These are phyloP conservation scores for Cercospora brassicicola DNA, from an alignment of 2,329 filamentous ascomycete genomes.

Conservation along the genomic window DNA sequence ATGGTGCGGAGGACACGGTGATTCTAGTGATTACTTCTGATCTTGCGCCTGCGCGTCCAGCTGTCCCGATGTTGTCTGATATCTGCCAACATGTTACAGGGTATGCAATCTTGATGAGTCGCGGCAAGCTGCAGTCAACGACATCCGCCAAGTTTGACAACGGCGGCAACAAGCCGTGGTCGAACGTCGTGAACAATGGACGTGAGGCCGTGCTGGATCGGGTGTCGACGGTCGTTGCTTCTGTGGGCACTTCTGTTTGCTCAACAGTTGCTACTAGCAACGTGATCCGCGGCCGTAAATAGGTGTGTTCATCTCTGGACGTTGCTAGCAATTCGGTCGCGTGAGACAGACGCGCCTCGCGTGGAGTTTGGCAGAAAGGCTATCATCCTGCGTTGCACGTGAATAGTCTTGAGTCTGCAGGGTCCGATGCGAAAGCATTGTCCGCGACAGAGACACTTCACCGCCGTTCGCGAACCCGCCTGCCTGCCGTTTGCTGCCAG, in stretches of 20 bases:
- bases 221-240: not conserved
- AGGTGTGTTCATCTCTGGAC: not conserved
- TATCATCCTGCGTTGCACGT: constrained; percentile 12
- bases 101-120: not conserved
- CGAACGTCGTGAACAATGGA: not conserved
- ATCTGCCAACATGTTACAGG: not conserved
- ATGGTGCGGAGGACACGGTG: not conserved
- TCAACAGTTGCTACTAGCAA: not conserved
- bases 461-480: not conserved
- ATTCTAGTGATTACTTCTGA: not conserved
- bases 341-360: constrained; percentile 8
- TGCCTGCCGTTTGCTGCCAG: not conserved
- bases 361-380: not conserved
- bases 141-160: not conserved
- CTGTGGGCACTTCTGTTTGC: not conserved
- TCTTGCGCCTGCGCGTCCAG: not conserved
- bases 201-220: not conserved
- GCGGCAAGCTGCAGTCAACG: not conserved
- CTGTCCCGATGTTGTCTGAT: not conserved
- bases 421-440: constrained; percentile 1
- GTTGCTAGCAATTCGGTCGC: constrained; percentile 7
- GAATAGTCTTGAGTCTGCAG: constrained; percentile 8
- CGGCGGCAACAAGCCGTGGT: not conserved
- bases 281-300: constrained; percentile 1
- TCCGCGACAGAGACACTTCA: not conserved